These are phyloP conservation scores for Heritiera littoralis DNA, from an alignment of 345 rosid species.

Conservation along the genomic window DNA sequence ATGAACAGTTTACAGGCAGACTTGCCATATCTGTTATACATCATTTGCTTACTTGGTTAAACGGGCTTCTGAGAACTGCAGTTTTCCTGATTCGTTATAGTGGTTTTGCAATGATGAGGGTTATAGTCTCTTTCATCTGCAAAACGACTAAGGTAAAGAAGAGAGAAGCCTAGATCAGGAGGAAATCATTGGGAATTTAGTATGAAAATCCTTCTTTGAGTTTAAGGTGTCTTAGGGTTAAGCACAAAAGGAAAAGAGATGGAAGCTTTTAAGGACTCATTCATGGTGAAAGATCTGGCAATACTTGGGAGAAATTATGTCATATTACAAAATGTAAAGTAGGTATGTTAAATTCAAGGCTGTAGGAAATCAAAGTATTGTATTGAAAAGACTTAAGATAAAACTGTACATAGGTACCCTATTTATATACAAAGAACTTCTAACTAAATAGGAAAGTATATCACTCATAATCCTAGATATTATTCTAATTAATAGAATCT, in stretches of 20 bases:
- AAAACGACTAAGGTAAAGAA: not conserved
- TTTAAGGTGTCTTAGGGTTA: not conserved
- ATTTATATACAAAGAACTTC: no score
- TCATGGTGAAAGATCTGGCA: not conserved
- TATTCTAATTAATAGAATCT: no score
- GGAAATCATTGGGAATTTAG: not conserved
- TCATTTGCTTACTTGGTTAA: not conserved
- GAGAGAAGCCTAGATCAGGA: not conserved
- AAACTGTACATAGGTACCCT: no score
- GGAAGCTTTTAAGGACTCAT: not conserved
- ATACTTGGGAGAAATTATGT: not conserved
- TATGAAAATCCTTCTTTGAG: not conserved
- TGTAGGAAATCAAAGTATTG: no score
- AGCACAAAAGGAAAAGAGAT: not conserved
- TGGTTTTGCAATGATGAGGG: not conserved
- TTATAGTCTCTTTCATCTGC: not conserved
- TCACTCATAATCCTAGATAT: no score
- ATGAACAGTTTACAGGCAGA: not conserved
- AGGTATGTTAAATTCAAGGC: not conserved
- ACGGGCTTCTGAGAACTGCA: not conserved
- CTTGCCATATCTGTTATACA: not conserved
- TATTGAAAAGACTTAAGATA: no score
- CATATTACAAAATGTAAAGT: not conserved
- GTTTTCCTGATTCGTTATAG: not conserved
- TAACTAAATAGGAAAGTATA: no score